These are phyloP conservation scores for Lactifluus subvellereus DNA, from an alignment of 768 basidiomycete genomes.

Conservation along the genomic window DNA sequence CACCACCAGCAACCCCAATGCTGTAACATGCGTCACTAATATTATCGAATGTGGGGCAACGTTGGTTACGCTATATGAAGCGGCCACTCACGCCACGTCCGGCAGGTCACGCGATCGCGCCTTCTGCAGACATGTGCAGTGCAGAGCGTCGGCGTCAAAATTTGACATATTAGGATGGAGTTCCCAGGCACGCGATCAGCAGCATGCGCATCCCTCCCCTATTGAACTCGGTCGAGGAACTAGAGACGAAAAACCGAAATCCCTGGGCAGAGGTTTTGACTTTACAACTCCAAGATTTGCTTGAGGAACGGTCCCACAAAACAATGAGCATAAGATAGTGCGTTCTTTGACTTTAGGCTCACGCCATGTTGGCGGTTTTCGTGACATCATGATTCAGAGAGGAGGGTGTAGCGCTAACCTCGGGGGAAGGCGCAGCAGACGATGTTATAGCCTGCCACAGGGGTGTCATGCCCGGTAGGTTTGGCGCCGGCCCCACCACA, in stretches of 20 bases:
- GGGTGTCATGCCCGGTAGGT: neutral
- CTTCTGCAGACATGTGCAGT: neutral
- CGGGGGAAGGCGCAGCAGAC: neutral
- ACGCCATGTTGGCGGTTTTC: conserved; percentile 1
- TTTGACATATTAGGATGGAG: neutral
- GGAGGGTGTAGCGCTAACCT: neutral
- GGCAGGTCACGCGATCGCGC: neutral
- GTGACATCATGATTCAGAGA: conserved; percentile 10
- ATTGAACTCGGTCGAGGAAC: neutral
- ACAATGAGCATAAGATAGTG: neutral
- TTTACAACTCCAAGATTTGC: neutral
- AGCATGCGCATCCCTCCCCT: no score
- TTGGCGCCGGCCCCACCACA: neutral
- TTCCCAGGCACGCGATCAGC: conserved; percentile 1
- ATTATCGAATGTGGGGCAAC: neutral
- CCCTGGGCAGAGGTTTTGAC: neutral
- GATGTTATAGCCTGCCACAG: neutral
- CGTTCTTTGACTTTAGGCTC: conserved; percentile 7
- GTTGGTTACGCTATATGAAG: neutral
- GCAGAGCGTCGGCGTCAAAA: neutral
- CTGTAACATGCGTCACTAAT: conserved; percentile 6
- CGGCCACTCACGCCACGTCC: neutral
- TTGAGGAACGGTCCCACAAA: neutral
- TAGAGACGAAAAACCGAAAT: neutral
- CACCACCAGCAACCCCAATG: neutral